phyloP scores from a whole-genome alignment of 176 grass and related monocot genomes.

The Triticum turgidum region DNA sequence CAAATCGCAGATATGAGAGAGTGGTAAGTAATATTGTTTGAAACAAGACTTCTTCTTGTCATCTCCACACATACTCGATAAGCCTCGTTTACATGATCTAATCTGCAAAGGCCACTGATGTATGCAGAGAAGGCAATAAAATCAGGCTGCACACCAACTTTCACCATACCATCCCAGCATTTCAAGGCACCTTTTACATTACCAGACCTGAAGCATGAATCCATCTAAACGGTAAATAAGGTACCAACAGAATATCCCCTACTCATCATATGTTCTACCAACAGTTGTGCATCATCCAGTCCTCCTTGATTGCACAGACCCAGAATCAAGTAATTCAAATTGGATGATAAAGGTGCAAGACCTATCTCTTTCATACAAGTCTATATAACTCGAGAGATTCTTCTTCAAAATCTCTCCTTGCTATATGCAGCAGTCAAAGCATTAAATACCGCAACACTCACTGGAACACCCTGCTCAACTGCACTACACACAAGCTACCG shows the following conservation, averaged over 20 bases:
- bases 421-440: slow-evolving; percentile 59
- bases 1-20: slow-evolving; percentile 81
- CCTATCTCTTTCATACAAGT: slow-evolving; percentile 50
- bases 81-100: slow-evolving; percentile 59
- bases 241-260: slow-evolving; percentile 60
- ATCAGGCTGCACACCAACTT: slow-evolving; percentile 54
- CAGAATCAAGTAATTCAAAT: slow-evolving; percentile 76
- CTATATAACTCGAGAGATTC: slow-evolving; percentile 67
- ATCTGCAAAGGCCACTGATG: slow-evolving; percentile 68
- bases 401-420: slow-evolving; percentile 62
- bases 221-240: slow-evolving; percentile 79
- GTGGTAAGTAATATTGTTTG: slow-evolving; percentile 92
- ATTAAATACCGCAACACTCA: slow-evolving; percentile 69
- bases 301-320: slow-evolving; percentile 57
- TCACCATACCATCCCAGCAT: slow-evolving; percentile 72
- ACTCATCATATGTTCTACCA: slow-evolving; percentile 65
- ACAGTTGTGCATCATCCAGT: slow-evolving; percentile 48
- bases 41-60: slow-evolving; percentile 67
- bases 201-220: slow-evolving; percentile 69
- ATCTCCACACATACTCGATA: slow-evolving; percentile 57
- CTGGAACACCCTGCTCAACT: slow-evolving; percentile 47
- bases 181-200: slow-evolving; percentile 47
- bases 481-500: slow-evolving; percentile 39
- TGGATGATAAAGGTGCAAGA: slow-evolving; percentile 51
- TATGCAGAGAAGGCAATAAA: slow-evolving; percentile 83